phyloP scores from a whole-genome alignment of 306 rosid species.

The Chamaecrista fasciculata region DNA sequence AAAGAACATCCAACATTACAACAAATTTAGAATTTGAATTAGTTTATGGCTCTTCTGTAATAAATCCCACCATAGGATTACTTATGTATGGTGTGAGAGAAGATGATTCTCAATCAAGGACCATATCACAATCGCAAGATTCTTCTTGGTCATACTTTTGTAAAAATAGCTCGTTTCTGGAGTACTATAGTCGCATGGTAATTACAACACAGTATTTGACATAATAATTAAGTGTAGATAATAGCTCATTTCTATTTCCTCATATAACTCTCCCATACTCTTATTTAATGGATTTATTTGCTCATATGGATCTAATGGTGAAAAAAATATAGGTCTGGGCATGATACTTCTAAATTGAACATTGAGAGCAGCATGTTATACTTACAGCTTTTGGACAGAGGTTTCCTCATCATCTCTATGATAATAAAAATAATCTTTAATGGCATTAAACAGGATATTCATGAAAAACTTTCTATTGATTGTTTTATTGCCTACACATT shows the following conservation, averaged over 20 bases:
- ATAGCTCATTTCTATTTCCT: no score
- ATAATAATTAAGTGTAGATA: no score
- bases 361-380: constrained; percentile 8
- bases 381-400: not conserved
- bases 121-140: not conserved
- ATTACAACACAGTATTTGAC: not conserved
- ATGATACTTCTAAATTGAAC: not conserved
- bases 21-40: not conserved
- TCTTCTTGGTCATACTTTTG: not conserved
- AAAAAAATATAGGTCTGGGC: not conserved
- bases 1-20: constrained; percentile 16
- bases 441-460: not conserved
- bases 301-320: constrained; percentile 4
- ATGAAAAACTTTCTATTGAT: not conserved
- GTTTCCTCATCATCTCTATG: constrained; percentile 8
- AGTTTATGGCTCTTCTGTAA: not conserved
- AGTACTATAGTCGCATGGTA: constrained; percentile 6
- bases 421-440: not conserved
- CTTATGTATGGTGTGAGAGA: constrained; percentile 9
- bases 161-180: not conserved
- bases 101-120: constrained; percentile 8
- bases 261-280: no score
- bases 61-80: no score
- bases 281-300: not conserved
- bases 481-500: not conserved